Base-by-base conservation (phyloP, 768 basidiomycete genomes). In the Psilocybe subaeruginosa region DNA sequence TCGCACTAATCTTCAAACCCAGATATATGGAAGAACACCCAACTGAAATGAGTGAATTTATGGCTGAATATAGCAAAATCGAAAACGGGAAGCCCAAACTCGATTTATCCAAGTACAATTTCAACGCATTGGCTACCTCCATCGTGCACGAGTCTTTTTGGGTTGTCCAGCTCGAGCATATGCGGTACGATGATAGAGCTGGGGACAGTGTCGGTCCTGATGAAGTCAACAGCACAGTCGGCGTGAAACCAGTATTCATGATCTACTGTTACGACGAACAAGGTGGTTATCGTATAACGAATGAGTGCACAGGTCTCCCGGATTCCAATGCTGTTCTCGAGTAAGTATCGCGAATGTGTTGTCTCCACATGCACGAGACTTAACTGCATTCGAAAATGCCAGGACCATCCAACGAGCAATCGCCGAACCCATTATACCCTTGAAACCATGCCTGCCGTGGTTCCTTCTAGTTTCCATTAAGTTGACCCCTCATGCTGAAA, bases 131-230 rank as follows among this genome's bases (percentile, higher is more conserved):
- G 33, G 66, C 63, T 11, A 41, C 54, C 3, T 67, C 65, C 5
- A 72, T 76, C 23, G 64, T 64, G 7, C 65, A 65, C 30, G 66
- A 69, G 17, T 67, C 73, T 4, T 72, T 70, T 55, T 77, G 75
- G 76, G 70, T 74, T n/a, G 55, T 76, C 12, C 75, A 76, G 63
- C 60, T 76, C 11, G 68, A 69, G 43, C 56, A 63, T n/a, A 68
- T 67, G 58, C 73, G 74, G 5, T 69, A 71, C 12, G 65, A 69
- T 14, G 69, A 70, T 50, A 54, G 45, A 12, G 29, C 54, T 2
- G 69, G 71, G 9, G 49, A 63, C 11, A 50, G 54, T 6, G 35
- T 70, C 8, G 63, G 65, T 30, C 57, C 67, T 31, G 49, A 63
- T 3, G 41, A 46, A 57, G 68, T 41, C 39, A 60, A 64, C n/a